Evolutionary conservation across 495 filamentous ascomycete genomes (phyloP), one percentile per base, ranked within the genome.

Genomic region (Penicillium mononematosum): DNA sequence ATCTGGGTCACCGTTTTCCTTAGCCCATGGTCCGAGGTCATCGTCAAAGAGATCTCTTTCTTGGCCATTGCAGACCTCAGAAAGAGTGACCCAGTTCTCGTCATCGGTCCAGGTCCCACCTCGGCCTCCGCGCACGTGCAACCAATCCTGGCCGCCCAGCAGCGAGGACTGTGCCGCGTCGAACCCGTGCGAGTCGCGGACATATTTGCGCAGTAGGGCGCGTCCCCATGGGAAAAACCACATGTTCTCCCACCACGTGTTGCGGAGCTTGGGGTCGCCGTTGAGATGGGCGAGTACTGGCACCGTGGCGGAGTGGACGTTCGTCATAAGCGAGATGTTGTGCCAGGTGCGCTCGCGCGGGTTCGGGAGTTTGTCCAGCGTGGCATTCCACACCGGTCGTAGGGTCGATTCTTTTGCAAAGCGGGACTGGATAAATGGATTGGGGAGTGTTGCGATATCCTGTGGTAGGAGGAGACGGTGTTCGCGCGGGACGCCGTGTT

Each of bases 1-100:
- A 79, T 92, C 60, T 83, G 83, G 69, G 80, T 82, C 58, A 66
- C 84, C 56, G 80, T 89, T 69, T 83, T 96, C 76, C 66, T 91
- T 43, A 70, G 81, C 50, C 71, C 72, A 79, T 2, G 53, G 58
- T 0, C 75, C 76, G 12, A 74, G 53, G 2, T 68, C 71, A 50
- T 79, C 76, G 56, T 71, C 64, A 58, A 87, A 85, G 1, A 84
- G 61, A 17, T 73, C 73, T 8, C 73, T 68, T 55, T 84, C 79
- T 46, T 74, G 73, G 5, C 72, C 75, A 31, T 72, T 69, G 59
- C 83, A 86, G 17, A 85, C 74, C 20, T 85, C 81, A 1, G 68
- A 69, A 64, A 82, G 81, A 2, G 68, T 70, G 55, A 85, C 59
- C 82, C 83, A 87, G 32, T 72, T 71, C 29, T 71, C 75, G 19